Conservation (phyloP, 2,329 filamentous ascomycete genomes). For the Aspergillus thermomutatus region DNA sequence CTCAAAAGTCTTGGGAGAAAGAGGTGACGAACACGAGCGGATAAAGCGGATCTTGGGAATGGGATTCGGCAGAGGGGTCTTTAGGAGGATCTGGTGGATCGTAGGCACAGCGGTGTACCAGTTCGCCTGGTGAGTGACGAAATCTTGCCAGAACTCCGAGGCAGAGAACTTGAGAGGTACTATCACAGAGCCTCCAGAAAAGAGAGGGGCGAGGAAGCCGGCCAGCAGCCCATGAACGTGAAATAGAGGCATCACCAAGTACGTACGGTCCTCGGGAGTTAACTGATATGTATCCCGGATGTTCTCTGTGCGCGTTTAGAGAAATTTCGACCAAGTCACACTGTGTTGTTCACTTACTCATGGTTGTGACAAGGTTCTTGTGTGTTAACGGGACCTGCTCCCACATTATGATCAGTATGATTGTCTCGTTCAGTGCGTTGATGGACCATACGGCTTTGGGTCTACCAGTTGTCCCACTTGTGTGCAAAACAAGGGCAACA, state of each 20-base stretch:
- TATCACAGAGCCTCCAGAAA: slow-evolving; percentile 73
- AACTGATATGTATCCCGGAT: slow-evolving; percentile 75
- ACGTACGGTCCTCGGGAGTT: slow-evolving; percentile 67
- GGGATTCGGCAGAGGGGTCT: slow-evolving; percentile 64
- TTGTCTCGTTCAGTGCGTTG: not conserved
- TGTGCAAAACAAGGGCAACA: slow-evolving; percentile 77
- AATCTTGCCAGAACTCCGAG: slow-evolving; percentile 77
- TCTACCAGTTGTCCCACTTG: slow-evolving; percentile 77
- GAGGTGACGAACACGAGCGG: slow-evolving; percentile 78
- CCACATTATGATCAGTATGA: slow-evolving; percentile 8
- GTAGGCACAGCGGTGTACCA: slow-evolving; percentile 95
- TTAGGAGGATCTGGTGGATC: slow-evolving; percentile 84
- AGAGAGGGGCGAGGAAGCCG: slow-evolving; percentile 73
- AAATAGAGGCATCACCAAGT: slow-evolving; percentile 88
- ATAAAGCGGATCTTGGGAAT: slow-evolving; percentile 78
- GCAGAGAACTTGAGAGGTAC: slow-evolving; percentile 79
- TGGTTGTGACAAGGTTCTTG: slow-evolving; percentile 74
- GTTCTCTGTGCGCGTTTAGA: slow-evolving; percentile 53
- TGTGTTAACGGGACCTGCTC: slow-evolving; percentile 70
- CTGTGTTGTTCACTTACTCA: slow-evolving; percentile 52
- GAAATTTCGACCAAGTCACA: not conserved
- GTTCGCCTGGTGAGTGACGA: slow-evolving; percentile 69
- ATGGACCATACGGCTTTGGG: slow-evolving; percentile 68
- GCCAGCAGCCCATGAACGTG: slow-evolving; percentile 87
- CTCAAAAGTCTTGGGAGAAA: slow-evolving; percentile 77